Base-by-base conservation (phyloP, 2,329 filamentous ascomycete genomes). In the Fusarium sp. region DNA sequence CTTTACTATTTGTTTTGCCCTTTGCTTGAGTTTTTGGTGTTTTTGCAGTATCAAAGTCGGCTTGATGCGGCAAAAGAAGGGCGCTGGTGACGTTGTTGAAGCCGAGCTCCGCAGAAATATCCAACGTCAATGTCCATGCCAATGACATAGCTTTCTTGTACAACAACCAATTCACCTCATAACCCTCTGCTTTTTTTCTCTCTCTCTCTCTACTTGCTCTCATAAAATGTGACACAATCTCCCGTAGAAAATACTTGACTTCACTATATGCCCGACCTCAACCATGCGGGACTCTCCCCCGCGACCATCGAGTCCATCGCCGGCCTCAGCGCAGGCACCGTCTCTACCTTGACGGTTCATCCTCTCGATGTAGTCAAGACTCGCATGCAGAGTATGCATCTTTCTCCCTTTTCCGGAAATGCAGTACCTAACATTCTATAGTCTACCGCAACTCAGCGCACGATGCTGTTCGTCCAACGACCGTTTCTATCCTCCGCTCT, bases 331-430 rank as follows among this genome's bases (percentile, higher is more conserved):
- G 95, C 95, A 57, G 95, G 95, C 60, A 84, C 92, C 53, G 84
- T 93, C 68, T 90, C 93, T 49, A 98, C 95, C 21, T 82, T 98
- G 44, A 88, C 88, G 53, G 90, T 95, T 48, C 94, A 98, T 74
- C 95, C 95, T 29, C 86, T 99, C 57, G 95, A 99, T 78, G 88
- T 99, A 63, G 88, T 98, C 74, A 99, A 99, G 82, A 98, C 94
- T 59, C 90, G 95, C 63, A 87, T 99, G 73, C 95, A 99, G 79
- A 88, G 91, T 93, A 79, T 55, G 79, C 27, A 14, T 11, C 21
- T 13, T 17, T 43, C n/a, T 19, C 15, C 25, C n/a, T n/a, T 7
- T 25, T 29, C n/a, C 1, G 9, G 15, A 3, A 10, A 5, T 4
- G 6, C 17, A 4, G 11, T 38, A 44, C 41, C 63, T 62, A 33